Evolutionary conservation across 1,284 basidiomycete genomes (phyloP).

Genomic region (Veloboletus limbatus): DNA sequence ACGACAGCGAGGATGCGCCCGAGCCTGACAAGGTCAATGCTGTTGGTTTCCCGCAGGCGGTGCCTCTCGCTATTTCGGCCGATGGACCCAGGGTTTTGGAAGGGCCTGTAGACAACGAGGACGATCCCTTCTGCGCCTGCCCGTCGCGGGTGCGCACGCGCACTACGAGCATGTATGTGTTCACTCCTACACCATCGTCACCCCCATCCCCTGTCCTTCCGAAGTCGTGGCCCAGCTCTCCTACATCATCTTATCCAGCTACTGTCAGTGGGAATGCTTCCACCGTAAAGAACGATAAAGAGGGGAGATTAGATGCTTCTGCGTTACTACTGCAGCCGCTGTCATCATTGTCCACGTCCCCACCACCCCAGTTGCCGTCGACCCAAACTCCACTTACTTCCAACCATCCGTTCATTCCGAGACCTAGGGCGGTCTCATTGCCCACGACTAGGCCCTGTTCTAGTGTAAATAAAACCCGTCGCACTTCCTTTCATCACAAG

Average conservation of each 20-base stretch:
- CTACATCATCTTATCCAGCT: constrained; percentile 25
- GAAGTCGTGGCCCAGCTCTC: constrained; percentile 23
- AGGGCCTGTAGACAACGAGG: constrained; percentile 14
- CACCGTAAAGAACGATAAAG: not conserved
- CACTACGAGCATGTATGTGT: constrained; percentile 31
- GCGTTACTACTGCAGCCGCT: constrained; percentile 32
- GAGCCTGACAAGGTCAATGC: constrained; percentile 10
- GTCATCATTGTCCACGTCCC: constrained; percentile 15
- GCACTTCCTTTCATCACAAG: constrained; percentile 13
- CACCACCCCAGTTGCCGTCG: constrained; percentile 2
- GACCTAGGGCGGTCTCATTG: constrained; percentile 26
- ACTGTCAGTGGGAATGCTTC: constrained; percentile 1
- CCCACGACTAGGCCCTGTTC: constrained; percentile 10
- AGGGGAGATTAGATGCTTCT: constrained; percentile 20
- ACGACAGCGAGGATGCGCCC: constrained; percentile 23
- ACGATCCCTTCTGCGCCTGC: constrained; percentile 26
- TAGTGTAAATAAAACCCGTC: constrained; percentile 9
- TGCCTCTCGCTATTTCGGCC: not conserved
- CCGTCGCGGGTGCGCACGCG: constrained; percentile 26
- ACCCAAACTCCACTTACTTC: constrained; percentile 11
- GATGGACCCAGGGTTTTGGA: constrained; percentile 6
- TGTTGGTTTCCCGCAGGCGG: constrained; percentile 21
- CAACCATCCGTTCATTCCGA: constrained; percentile 16
- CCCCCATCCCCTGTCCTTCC: constrained; percentile 16
- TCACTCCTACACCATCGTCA: constrained; percentile 5